Base-by-base conservation (phyloP, 495 filamentous ascomycete genomes). In the Echria macrotheca region DNA sequence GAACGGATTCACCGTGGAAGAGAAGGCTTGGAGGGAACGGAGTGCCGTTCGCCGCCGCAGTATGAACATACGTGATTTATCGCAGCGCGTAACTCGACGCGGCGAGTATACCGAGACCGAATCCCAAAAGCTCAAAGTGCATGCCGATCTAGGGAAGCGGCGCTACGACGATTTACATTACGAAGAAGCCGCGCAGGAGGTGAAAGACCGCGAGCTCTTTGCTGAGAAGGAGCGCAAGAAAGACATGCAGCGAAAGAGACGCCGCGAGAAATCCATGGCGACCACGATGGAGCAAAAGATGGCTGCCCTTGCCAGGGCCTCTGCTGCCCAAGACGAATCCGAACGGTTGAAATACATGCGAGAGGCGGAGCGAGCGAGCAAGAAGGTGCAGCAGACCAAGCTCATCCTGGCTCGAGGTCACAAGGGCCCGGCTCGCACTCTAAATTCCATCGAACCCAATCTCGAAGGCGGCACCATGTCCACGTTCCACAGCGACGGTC, bases 161-260 rank as follows among this genome's bases (percentile, higher is more conserved):
- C 69, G 76, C 18, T 79, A 68, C 50, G 68, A 73, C 41, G 67
- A 73, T 11, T 40, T 72, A 6, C 60, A 76, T 52, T 74, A 70
- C 57, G 74, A 80, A 4, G 82, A 81, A 11, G 93, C 91, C 14
- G 73, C 90, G 44, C 78, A 85, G 36, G 84, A 95, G 56, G 91
- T 98, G 1, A 86, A 93, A 50, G 82, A 86, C 46, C 87, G 86
- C 53, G 93, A 96, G 62, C 75, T 96, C 6, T 85, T 86, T 47
- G 89, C 93, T 40, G 93, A 99, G 63, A 99, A 97, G 65, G 94
- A 97, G 68, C 88, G 94, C 22, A 99, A 99, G 76, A 99, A 99
- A 71, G 93, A 97, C 54, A 95, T 96, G 86, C 93, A 99, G 60
- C 85, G 94, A 19, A 97, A 96, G 70, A 82, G 93, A 19, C 84